Conservation (phyloP, 2,329 filamentous ascomycete species). For the Hymenoscyphus fructigenus region DNA sequence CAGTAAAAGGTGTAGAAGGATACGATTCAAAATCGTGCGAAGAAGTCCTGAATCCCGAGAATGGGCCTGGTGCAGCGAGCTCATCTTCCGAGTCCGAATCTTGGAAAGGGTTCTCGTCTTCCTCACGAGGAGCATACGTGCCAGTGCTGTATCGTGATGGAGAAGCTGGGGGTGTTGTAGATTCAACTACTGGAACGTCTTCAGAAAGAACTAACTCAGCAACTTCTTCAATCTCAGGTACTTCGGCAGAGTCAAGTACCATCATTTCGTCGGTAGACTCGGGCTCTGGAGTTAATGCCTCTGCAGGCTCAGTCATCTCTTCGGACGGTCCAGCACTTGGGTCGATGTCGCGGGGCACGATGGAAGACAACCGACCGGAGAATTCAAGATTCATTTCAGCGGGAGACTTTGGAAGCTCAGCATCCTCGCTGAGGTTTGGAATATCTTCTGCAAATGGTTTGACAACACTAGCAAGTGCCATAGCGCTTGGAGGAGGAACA, state of each 20-base stretch:
- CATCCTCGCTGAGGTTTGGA: constrained; percentile 6
- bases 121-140: constrained; percentile 46
- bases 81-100: constrained; percentile 60
- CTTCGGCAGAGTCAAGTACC: constrained; percentile 2
- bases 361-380: constrained; percentile 41
- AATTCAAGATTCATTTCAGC: constrained; percentile 33
- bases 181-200: constrained; percentile 18
- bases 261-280: constrained; percentile 18
- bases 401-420: constrained; percentile 4
- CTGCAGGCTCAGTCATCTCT: constrained; percentile 21
- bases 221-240: constrained; percentile 18
- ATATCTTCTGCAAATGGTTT: constrained; percentile 13
- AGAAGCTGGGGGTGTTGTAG: constrained; percentile 28
- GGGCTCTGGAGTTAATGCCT: not conserved
- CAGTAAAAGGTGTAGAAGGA: constrained; percentile 43
- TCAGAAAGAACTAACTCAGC: constrained; percentile 16
- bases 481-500: constrained; percentile 25
- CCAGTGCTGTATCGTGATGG: constrained; percentile 25
- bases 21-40: constrained; percentile 35
- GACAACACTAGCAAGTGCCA: constrained; percentile 22
- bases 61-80: constrained; percentile 35
- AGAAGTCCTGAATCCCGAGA: constrained; percentile 31
- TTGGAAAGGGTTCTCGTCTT: constrained; percentile 45
- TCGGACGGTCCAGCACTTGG: constrained; percentile 20
- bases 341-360: constrained; percentile 39